Percentiles rank a stretch among this genome's conserved stretches.
Conservation (phyloP, 441 rosid species). For the Macaranga tanarius region DNA sequence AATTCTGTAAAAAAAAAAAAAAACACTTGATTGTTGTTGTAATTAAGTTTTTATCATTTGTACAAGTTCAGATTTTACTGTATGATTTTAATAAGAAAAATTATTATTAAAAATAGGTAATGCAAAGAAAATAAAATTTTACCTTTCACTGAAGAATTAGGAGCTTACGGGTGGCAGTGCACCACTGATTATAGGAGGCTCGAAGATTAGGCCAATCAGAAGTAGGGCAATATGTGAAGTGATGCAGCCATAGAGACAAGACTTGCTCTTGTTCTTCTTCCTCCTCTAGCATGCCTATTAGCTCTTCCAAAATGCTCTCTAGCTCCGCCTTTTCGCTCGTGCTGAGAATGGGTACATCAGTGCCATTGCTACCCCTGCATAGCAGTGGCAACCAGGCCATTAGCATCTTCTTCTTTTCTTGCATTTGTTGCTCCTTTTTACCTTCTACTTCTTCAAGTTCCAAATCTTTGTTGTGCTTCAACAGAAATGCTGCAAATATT, state of each 20-base stretch:
- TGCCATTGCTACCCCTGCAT: conserved; percentile 67
- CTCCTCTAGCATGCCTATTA: conserved; percentile 43
- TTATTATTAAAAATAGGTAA: too few relatives aligned
- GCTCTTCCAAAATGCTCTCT: conserved; percentile 56
- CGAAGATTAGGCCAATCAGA: conserved; percentile 92
- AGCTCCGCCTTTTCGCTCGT: conserved; percentile 46
- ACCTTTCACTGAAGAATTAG: conserved; percentile 31
- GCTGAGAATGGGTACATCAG: conserved; percentile 60
- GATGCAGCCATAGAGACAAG: conserved; percentile 81
- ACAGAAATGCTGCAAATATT: conserved; percentile 53
- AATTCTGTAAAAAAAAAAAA: not conserved
- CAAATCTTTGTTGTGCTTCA: conserved; percentile 60
- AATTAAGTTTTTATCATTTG: not conserved
- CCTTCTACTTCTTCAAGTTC: conserved; percentile 32
- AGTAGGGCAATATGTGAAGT: conserved; percentile 57
- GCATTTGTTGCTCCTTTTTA: conserved; percentile 34
- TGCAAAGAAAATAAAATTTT: not conserved
- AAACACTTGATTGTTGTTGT: not conserved
- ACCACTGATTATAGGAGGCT: conserved; percentile 64
- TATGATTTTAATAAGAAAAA: too few relatives aligned
- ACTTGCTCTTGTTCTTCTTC: conserved; percentile 73
- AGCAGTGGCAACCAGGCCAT: conserved; percentile 74
- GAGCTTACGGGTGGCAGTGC: conserved; percentile 62
- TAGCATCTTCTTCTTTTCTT: conserved; percentile 58
- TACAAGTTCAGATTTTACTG: not conserved